phyloP scores from a whole-genome alignment of 2,329 filamentous ascomycete species.

The Diaporthe vexans region DNA sequence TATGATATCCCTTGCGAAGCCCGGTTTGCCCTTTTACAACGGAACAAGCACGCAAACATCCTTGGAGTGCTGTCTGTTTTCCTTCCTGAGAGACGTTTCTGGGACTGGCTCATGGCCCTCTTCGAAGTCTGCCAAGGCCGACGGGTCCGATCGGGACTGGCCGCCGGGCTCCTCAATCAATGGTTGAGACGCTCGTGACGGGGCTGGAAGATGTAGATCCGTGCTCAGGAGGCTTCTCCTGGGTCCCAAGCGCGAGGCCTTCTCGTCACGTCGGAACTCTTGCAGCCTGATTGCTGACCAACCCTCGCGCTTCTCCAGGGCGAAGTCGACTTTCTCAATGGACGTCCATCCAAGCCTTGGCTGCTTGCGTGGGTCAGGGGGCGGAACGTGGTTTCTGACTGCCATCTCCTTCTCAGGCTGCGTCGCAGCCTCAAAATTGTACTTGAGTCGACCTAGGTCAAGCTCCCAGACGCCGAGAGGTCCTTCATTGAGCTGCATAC shows the following conservation, averaged over 20 bases:
- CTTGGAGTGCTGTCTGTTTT: not conserved
- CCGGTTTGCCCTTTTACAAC: not conserved
- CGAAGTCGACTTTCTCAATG: slow-evolving; percentile 14
- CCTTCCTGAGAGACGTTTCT: not conserved
- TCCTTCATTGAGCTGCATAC: slow-evolving; percentile 1
- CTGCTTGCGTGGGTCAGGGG: not conserved
- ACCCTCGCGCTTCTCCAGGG: not conserved
- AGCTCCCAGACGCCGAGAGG: not conserved
- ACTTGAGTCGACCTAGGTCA: not conserved
- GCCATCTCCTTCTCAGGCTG: not conserved
- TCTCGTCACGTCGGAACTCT: slow-evolving; percentile 1
- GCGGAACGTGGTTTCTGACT: not conserved
- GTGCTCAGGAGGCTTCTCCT: too few species aligned
- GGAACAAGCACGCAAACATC: slow-evolving; percentile 9
- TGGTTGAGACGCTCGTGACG: not conserved
- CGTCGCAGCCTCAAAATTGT: not conserved
- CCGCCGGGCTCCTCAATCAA: not conserved
- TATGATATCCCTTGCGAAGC: not conserved
- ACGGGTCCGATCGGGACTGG: not conserved
- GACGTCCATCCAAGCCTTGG: not conserved
- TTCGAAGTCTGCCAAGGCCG: not conserved
- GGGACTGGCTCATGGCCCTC: not conserved
- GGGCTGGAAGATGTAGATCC: not conserved
- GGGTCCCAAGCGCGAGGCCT: not conserved
- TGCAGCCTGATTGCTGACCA: slow-evolving; percentile 28